Evolutionary conservation across 1,284 basidiomycete species (phyloP).

Genomic region (Laetiporus sulphureus): DNA sequence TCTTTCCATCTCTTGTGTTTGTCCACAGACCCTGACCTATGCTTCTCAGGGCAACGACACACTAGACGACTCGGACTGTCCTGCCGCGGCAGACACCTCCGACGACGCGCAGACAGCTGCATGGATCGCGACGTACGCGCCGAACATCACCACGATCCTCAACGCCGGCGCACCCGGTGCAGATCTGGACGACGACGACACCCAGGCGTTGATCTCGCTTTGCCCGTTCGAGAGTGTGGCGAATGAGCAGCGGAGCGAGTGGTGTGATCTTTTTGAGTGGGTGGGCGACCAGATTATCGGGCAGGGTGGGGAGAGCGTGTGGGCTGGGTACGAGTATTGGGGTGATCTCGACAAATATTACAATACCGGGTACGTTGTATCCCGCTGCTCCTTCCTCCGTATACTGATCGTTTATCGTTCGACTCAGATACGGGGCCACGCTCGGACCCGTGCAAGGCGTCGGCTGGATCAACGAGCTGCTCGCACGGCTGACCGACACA

Average conservation of each 20-base stretch:
- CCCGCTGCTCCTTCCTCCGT: neutral
- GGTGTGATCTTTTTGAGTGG: slow-evolving; percentile 60
- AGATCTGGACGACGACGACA: slow-evolving; percentile 49
- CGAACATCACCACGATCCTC: slow-evolving; percentile 53
- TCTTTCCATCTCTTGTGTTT: neutral
- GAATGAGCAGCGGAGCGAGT: slow-evolving; percentile 48
- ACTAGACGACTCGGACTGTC: slow-evolving; percentile 64
- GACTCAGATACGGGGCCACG: slow-evolving; percentile 50
- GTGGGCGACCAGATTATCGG: no score
- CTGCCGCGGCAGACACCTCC: slow-evolving; percentile 31
- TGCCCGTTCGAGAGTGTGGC: slow-evolving; percentile 75
- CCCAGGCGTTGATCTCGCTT: slow-evolving; percentile 58
- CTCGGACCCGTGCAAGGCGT: slow-evolving; percentile 73
- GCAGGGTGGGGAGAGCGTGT: no score
- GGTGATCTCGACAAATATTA: slow-evolving; percentile 78
- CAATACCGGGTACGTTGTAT: slow-evolving; percentile 49
- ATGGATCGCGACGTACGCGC: slow-evolving; percentile 54
- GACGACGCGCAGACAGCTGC: slow-evolving; percentile 35
- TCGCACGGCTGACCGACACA: slow-evolving; percentile 65
- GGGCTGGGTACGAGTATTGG: slow-evolving; percentile 59
- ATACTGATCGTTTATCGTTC: neutral
- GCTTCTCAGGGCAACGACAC: slow-evolving; percentile 57
- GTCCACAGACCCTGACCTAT: neutral
- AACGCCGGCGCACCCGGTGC: slow-evolving; percentile 59
- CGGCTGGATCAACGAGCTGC: slow-evolving; percentile 79